Evolutionary conservation across 768 basidiomycete genomes (phyloP).

Genomic region (Rhodosporidiobolus sp.): DNA sequence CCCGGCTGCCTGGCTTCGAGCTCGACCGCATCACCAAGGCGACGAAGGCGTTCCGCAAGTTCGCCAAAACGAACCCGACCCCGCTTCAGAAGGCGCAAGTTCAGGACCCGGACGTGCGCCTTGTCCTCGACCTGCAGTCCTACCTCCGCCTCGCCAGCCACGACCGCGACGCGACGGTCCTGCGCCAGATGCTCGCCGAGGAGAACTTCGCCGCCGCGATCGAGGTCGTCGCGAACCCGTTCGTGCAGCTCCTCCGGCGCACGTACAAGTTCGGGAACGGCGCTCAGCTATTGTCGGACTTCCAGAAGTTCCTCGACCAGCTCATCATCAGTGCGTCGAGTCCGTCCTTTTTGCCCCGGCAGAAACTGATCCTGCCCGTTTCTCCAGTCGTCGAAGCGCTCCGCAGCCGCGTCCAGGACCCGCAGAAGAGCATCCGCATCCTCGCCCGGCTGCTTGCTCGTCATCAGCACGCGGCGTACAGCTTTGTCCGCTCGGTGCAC

Average conservation of each 20-base stretch:
- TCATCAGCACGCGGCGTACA: slow-evolving; percentile 28
- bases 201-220: slow-evolving; percentile 31
- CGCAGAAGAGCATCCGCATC: slow-evolving; percentile 36
- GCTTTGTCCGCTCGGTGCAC: slow-evolving; percentile 29
- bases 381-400: slow-evolving; percentile 34
- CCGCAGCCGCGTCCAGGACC: slow-evolving; percentile 27
- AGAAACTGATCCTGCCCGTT: no score
- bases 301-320: slow-evolving; percentile 29
- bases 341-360: not conserved
- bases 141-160: slow-evolving; percentile 22
- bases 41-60: slow-evolving; percentile 15
- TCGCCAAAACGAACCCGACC: slow-evolving; percentile 17
- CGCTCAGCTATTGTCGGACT: slow-evolving; percentile 14
- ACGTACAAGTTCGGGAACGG: slow-evolving; percentile 27
- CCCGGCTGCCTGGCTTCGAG: slow-evolving; percentile 25
- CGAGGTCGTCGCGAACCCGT: slow-evolving; percentile 27
- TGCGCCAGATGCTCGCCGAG: slow-evolving; percentile 30
- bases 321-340: slow-evolving; percentile 35
- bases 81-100: slow-evolving; percentile 16
- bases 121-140: slow-evolving; percentile 35
- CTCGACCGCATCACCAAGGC: slow-evolving; percentile 25
- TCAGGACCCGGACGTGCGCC: slow-evolving; percentile 32
- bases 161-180: slow-evolving; percentile 24
- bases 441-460: slow-evolving; percentile 29
- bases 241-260: slow-evolving; percentile 25